Base-by-base conservation (phyloP, 371 early-diverging fungal genomes). In the Mortierella sp. region DNA sequence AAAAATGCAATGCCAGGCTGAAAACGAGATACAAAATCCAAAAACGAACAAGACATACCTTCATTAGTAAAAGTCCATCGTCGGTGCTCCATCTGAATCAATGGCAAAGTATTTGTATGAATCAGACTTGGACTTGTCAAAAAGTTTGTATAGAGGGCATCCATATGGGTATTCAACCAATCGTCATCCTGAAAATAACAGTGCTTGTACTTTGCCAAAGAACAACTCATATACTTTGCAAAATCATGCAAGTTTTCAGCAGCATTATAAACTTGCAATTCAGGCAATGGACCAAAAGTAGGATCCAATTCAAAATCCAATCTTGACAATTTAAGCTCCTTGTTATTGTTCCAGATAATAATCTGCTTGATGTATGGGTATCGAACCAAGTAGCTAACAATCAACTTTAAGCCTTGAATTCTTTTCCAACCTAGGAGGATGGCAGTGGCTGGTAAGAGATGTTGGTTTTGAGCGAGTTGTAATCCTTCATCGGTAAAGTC, bases 181-280 rank as follows among this genome's bases (percentile, higher is more conserved):
- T 84, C 84, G 42, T 90, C 89, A 51, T 89, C 89, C 75, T 91
- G 91, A 54, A 90, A 88, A 65, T 89, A 91, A 69, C 91, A 91
- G 63, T 86, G 82, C 32, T 84, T 74, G 45, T 87, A 84, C 22
- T 86, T 76, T 22, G 90, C 90, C 61, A 90, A 83, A 0, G 91
- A 85, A 59, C 91, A 91, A 10, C 86, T 81, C 32, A 86, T 89
- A 61, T 88, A 90, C 53, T 90, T 85, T 55, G 89, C 87, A 61
- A 90, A 77, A 65, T 88, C 89, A 31, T 84, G 81, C 62, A 89
- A 34, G 51, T 87, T 84, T 66, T 88, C 89, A 15, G 79, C 80
- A 0, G 83, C 75, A 56, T 89, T 85, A 47, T 80, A 75, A 15
- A 89, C 84, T 55, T 85, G 78, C 28, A 89, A 68, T 15, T 71